Evolutionary conservation across 306 rosid species (phyloP), one percentile per base, ranked within the genome.

Genomic region (Quercus dentata): DNA sequence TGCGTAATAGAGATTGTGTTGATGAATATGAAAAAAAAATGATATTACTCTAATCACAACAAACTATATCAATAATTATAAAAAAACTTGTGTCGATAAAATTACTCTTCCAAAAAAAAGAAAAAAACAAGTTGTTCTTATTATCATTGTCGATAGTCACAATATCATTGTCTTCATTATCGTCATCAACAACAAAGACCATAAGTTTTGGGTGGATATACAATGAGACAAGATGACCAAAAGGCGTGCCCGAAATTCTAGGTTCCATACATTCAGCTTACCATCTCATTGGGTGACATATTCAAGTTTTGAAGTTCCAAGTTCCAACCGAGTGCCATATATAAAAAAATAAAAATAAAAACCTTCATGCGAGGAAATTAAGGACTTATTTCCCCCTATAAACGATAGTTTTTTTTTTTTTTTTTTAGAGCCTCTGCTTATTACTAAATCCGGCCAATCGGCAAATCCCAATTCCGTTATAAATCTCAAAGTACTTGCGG

Each of bases 191-290:
- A 35, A 30, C 72, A n/a, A 1, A 21, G 25, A 67, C 72, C 72
- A 7, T 35, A 4, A 67, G 52, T 33, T 33, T 21, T 65, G 63
- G 55, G 74, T 82, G 88, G 82, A 75, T 73, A 52, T 68, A 71
- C 79, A 80, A 80, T 65, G 78, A 79, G 88, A 85, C 92, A 78
- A 87, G 76, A 31, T 2, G 71, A 58, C 1, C 27, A 67, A 49
- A 51, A 27, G 56, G 64, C 52, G 46, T 65, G 68, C 35, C 33
- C 38, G 9, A 57, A 58, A 78, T n/a, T 18, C 4, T 41, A 31
- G 49, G 23, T 30, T 44, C 49, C 21, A 65, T 6, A 15, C 15
- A 46, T 17, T 19, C 72, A 30, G 13, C 51, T 21, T 49, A 67
- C 72, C 72, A 33, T 31, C n/a, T 65, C 25, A 31, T n/a, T 67